Base-by-base conservation (phyloP, 192 early-diverging fungal species). In the Coemansia sp. region DNA sequence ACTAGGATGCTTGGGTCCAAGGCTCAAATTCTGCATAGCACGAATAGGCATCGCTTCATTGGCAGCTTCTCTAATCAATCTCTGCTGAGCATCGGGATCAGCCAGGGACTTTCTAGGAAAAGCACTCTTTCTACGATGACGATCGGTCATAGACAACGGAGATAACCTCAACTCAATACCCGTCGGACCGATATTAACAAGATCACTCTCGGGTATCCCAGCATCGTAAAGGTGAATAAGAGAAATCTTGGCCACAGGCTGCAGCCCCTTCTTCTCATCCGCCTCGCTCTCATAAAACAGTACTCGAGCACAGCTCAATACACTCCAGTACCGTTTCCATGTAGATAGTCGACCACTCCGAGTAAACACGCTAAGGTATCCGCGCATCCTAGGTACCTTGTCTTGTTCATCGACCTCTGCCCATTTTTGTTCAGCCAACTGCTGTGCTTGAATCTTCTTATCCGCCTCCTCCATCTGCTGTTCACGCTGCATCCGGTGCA, bases 271-370 rank as follows among this genome's bases (percentile, higher is more conserved):
- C 15, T 37, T 44, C 25, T 73, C 66, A n/a, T 61, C 53, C 15
- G 50, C 30, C 52, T 73, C 59, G 0, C 25, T 50, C 47, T 79
- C 72, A 32, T 57, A 79, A 27, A 79, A 62, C 22, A 61, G 17
- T 0, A 79, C 46, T 20, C 62, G 48, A 18, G 67, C 51, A 17
- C 53, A 37, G 58, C 66, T 64, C 18, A 79, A 57, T 26, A 71
- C 72, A 0, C 55, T 67, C 67, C 71, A 79, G 63, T 70, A 79
- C 14, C 77, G 52, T 42, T 67, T 65, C 77, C 77, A 79, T 18
- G 67, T 64, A 3, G 77, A 74, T 15, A 66, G 55, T 14, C 60
- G 66, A 5, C 77, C 70, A 29, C 62, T 56, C 18, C 77, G 66
- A 1, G 72, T 70, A 18, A 79, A 75, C 33, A 79, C 58, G 50